These are phyloP conservation scores for Astrothelium subdiscretum DNA, from an alignment of 495 filamentous ascomycete genomes.

Conservation along the genomic window DNA sequence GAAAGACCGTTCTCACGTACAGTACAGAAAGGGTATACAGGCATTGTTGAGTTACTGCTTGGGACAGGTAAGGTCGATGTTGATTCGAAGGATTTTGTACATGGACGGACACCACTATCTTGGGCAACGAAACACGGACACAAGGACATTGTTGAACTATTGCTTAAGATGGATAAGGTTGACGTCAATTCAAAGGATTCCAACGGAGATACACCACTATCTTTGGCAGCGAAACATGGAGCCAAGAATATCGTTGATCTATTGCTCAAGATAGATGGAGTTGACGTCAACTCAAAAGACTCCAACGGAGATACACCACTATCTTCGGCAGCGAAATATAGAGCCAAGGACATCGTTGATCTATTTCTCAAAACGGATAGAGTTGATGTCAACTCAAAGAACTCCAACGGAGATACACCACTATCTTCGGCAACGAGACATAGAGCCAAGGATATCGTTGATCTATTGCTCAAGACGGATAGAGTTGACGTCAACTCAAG, in stretches of 20 bases:
- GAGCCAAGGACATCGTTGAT: neutral
- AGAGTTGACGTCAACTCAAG: neutral
- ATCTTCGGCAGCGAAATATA: neutral
- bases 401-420: neutral
- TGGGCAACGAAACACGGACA: neutral
- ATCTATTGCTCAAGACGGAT: neutral
- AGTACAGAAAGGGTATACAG: neutral
- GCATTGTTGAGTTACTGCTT: neutral
- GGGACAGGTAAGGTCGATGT: neutral
- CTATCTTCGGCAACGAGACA: neutral
- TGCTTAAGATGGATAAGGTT: neutral
- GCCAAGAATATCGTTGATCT: neutral
- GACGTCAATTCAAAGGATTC: neutral
- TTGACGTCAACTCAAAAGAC: neutral
- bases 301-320: neutral
- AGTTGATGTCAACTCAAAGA: neutral
- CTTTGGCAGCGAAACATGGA: neutral
- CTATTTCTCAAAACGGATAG: neutral
- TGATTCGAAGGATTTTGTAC: neutral
- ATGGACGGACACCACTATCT: neutral
- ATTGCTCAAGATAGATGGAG: neutral
- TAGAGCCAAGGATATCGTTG: neutral
- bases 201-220: neutral
- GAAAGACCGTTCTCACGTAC: neutral
- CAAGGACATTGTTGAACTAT: neutral